These are phyloP conservation scores for Dimocarpus longan DNA, from an alignment of 345 rosid species.

Conservation along the genomic window DNA sequence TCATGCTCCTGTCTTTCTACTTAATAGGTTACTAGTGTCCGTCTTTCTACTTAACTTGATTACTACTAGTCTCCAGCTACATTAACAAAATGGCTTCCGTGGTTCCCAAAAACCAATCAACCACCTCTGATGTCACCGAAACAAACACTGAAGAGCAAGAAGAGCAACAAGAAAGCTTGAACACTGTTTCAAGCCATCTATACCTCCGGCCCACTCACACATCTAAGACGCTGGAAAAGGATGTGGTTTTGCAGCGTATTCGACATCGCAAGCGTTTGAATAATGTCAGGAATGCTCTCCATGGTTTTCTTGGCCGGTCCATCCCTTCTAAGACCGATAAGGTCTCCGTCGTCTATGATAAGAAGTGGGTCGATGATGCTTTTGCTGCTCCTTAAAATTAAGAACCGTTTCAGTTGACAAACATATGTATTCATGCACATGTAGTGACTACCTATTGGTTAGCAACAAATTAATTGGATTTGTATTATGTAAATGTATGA, in stretches of 20 bases:
- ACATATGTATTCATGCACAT: background rate
- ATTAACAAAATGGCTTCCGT: slow-evolving; percentile 21
- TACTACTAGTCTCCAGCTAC: too few species aligned
- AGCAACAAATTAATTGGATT: background rate
- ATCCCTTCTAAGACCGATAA: slow-evolving; percentile 5
- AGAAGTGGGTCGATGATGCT: slow-evolving; percentile 55
- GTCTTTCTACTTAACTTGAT: too few species aligned
- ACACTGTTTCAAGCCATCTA: slow-evolving; percentile 33
- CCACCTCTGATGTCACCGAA: background rate
- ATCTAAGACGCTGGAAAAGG: slow-evolving; percentile 32
- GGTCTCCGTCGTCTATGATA: background rate
- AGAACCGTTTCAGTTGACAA: background rate
- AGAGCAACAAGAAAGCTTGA: slow-evolving; percentile 15
- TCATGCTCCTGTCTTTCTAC: background rate
- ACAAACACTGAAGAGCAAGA: slow-evolving; percentile 23
- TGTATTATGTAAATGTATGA: background rate
- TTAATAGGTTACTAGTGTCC: too few species aligned
- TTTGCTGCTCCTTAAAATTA: slow-evolving; percentile 47
- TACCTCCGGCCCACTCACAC: slow-evolving; percentile 34
- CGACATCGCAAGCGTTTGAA: slow-evolving; percentile 47
- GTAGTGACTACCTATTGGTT: background rate
- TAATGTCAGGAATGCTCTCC: slow-evolving; percentile 33
- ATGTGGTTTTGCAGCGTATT: slow-evolving; percentile 46
- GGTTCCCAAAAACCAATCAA: slow-evolving; percentile 11
- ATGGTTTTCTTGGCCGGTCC: slow-evolving; percentile 27